phyloP scores from a whole-genome alignment of 2,329 filamentous ascomycete species.

The Aspergillus ruber region DNA sequence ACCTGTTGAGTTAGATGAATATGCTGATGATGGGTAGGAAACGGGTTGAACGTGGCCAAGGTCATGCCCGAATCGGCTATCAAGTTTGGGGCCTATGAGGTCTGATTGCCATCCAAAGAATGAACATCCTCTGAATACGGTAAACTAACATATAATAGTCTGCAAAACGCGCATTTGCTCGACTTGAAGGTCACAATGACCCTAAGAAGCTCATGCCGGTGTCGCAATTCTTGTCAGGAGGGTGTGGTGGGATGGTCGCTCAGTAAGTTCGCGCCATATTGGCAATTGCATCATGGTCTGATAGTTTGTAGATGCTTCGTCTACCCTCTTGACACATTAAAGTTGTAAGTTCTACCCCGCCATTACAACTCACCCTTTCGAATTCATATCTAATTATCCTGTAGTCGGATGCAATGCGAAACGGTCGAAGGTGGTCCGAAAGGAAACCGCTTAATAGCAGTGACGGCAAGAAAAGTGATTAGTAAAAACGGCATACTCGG shows the following conservation, averaged over 20 bases:
- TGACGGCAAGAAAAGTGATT: constrained; percentile 84
- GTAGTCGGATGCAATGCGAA: constrained; percentile 81
- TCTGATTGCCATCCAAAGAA: constrained; percentile 23
- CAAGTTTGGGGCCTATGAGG: constrained; percentile 95
- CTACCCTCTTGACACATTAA: constrained; percentile 75
- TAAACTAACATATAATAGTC: constrained; percentile 45
- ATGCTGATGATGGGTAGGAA: constrained; percentile 53
- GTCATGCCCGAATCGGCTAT: constrained; percentile 99
- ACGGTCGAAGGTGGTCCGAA: constrained; percentile 78
- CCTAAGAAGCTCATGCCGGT: constrained; percentile 69
- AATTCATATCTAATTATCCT: constrained; percentile 5
- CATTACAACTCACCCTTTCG: neutral
- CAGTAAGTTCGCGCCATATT: constrained; percentile 53
- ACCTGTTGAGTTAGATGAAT: neutral
- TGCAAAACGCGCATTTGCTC: constrained; percentile 78
- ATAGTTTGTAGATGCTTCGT: constrained; percentile 62
- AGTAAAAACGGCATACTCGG: constrained; percentile 64
- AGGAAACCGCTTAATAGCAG: constrained; percentile 73
- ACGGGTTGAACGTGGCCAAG: constrained; percentile 92
- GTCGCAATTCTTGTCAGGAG: constrained; percentile 87
- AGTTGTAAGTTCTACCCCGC: constrained; percentile 45
- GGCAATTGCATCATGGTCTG: constrained; percentile 11
- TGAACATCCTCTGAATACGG: neutral
- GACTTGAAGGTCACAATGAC: constrained; percentile 81
- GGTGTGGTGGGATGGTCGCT: constrained; percentile 85